Evolutionary conservation across 2,329 filamentous ascomycete genomes (phyloP), one percentile per base, ranked within the genome.

Genomic region (Aspergillus fumigatus): DNA sequence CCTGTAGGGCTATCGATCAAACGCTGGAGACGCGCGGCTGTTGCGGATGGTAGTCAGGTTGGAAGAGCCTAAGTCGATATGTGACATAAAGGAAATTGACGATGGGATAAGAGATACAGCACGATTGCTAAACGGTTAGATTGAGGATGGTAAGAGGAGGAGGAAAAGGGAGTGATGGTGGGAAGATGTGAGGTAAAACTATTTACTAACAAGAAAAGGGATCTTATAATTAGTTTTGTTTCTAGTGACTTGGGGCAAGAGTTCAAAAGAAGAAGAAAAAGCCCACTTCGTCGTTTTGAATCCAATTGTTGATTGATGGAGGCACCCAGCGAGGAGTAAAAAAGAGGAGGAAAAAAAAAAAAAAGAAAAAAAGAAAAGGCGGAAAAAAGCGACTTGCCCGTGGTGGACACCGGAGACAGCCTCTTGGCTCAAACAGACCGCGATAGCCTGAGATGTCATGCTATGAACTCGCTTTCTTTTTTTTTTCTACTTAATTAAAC

Each of bases 61-160:
- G 55, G 53, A 65, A 58, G 59, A 64, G 62, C 23, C 43, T 47
- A 47, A 47, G 43, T 47, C 23, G 43, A 47, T 11, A 19, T 47
- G 69, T 73, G 71, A 74, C 72, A 74, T 74, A 73, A 73, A 73
- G 64, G 65, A 72, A 73, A 73, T 63, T 63, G 67, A 60, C 52
- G 60, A 67, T 65, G 65, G 63, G 65, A 67, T 61, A 59, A 57
- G 61, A 67, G 67, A 69, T 35, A 32, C 29, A 35, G 32, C 32
- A 14, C 32, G 32, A 35, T 35, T 35, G 32, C 32, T 35, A 35
- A 14, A 35, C 4, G 2, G 32, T 17, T 17, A 35, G 32, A 14
- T 35, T 35, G 32, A 61, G 55, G 61, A 56, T 56, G 59, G 61
- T 54, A 62, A 59, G 59, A 55, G 55, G 56, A 53, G 53, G 54